Evolutionary conservation across 208 protist genomes (phyloP), one percentile per base, ranked within the genome.

Genomic region (Leishmania lainsoni): DNA sequence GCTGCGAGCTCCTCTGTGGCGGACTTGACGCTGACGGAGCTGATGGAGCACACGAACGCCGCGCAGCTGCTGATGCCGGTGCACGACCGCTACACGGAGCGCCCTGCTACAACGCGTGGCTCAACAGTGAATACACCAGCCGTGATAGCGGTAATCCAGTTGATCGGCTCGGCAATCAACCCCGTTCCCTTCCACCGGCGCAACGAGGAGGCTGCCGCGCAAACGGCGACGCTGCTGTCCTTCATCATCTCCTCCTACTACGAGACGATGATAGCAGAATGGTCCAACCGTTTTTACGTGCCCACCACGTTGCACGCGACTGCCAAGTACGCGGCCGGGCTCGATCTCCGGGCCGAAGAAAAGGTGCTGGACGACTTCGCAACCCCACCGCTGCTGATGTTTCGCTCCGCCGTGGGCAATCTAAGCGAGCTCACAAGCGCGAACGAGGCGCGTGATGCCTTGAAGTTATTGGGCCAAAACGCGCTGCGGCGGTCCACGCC

Each of bases 221-320:
- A 96, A 49, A 92, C 90, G 22, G 89, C 94, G 12, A 83, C 71
- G 49, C 91, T 92, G 70, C 84, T 96, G n/a, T 94, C 94, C 42
- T 89, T 83, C 16, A 90, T 96, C 73, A 63, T 98, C 61, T 95
- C 93, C n/a, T 89, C 92, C 9, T 90, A 98, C 88, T 89, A 94
- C 80, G 90, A 95, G 35, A 83, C 86, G 26, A 96, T 98, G 94
- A 90, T 92, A 32, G 83, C 84, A 12, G 94, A 98, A 84, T 98
- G 94, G 93, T 85, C 89, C 1, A 96, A 96, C 78, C 94, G 88
- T 76, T 94, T 96, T 80, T 98, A 94, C 83, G 86, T 96, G 80
- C 88, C 91, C 3, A 89, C 83, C 35, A 70, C 87, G 35, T 61
- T 98, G 49, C 79, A 87, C 52, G 85, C 85, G 56, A 93, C 90